Evolutionary conservation across 176 grass and related monocot genomes (phyloP).

Genomic region (Tillandsia leiboldiana): DNA sequence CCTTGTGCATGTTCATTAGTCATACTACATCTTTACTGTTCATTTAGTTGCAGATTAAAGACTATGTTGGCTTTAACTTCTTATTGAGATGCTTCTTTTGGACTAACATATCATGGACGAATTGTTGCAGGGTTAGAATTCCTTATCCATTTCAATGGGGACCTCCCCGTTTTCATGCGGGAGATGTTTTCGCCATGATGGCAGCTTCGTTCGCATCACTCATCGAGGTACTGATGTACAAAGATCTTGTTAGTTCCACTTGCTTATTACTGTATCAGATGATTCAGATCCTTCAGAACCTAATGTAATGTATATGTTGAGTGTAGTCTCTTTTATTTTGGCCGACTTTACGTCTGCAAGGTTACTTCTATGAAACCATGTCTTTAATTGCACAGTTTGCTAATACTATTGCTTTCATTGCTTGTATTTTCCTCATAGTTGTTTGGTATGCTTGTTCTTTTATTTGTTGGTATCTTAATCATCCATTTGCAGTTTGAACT

Average conservation of each 20-base stretch:
- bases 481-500: neutral
- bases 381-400: too few relatives aligned
- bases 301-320: neutral
- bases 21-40: neutral
- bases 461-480: neutral
- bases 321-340: neutral
- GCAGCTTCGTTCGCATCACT: slow-evolving; percentile 91
- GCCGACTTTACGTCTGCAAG: neutral
- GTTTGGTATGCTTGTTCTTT: neutral
- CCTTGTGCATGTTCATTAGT: neutral
- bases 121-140: slow-evolving; percentile 62
- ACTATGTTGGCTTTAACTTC: neutral
- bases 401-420: neutral
- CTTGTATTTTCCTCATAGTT: neutral
- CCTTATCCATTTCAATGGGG: slow-evolving; percentile 99
- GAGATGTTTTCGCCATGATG: slow-evolving; percentile 80
- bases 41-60: neutral
- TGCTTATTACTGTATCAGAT: neutral
- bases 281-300: neutral
- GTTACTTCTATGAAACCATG: neutral
- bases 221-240: slow-evolving; percentile 42
- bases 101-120: neutral
- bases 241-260: neutral
- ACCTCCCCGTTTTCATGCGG: slow-evolving; percentile 55
- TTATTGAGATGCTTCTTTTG: neutral